Conservation (phyloP, 176 grass and related monocot species). For the Oryza glumipatula region DNA sequence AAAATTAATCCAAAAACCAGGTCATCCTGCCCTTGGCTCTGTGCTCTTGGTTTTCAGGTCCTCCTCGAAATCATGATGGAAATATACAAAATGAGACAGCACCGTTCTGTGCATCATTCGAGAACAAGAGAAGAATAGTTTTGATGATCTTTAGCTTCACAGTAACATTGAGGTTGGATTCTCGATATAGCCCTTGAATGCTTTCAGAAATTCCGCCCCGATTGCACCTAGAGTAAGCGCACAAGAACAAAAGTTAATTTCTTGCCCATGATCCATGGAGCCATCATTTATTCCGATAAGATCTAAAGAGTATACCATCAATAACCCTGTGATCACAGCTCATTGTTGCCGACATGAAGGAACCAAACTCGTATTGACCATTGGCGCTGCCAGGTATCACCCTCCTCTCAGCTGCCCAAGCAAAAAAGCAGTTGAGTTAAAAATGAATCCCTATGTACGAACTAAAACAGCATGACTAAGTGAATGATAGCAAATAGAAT, state of each 20-base stretch:
- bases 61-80: neutral
- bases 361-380: slow-evolving; percentile 89
- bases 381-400: slow-evolving; percentile 65
- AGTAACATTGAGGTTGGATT: slow-evolving; percentile 86
- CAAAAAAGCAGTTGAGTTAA: neutral
- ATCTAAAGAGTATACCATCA: slow-evolving; percentile 59
- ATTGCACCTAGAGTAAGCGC: slow-evolving; percentile 66
- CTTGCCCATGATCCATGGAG: neutral
- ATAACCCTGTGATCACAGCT: slow-evolving; percentile 98
- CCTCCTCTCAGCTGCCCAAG: slow-evolving; percentile 77
- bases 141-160: slow-evolving; percentile 41
- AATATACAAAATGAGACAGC: slow-evolving; percentile 37
- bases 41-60: slow-evolving; percentile 22
- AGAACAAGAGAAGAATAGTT: slow-evolving; percentile 24
- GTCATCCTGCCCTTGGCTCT: slow-evolving; percentile 16
- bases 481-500: no score
- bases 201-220: slow-evolving; percentile 86
- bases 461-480: neutral
- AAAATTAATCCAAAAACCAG: slow-evolving; percentile 28
- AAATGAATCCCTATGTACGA: neutral
- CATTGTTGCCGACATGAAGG: slow-evolving; percentile 90
- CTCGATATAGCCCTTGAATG: slow-evolving; percentile 95
- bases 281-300: neutral
- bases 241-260: neutral
- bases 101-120: slow-evolving; percentile 39